A percentile compares a stretch with the other conserved stretches of the same genome.
Evolutionary conservation across 1,284 basidiomycete species (phyloP).

Genomic region (Naganishia cerealis): DNA sequence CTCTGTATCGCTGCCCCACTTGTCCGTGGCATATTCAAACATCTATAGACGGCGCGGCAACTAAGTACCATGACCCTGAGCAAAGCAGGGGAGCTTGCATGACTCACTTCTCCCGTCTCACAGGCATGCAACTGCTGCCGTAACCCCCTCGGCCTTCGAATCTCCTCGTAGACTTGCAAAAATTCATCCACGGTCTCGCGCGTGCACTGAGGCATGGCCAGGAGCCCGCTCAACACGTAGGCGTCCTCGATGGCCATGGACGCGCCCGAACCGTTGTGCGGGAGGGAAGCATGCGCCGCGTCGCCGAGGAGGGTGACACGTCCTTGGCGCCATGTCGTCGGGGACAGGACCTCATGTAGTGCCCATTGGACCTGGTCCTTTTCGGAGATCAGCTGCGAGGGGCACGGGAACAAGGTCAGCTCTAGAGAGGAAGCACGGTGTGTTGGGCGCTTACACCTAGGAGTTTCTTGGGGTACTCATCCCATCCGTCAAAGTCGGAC

Average conservation of each 20-base stretch:
- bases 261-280: slow-evolving; percentile 42
- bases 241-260: slow-evolving; percentile 47
- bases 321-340: slow-evolving; percentile 58
- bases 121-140: slow-evolving; percentile 29
- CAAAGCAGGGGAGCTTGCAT: background rate
- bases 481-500: slow-evolving; percentile 59
- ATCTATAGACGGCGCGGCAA: slow-evolving; percentile 14
- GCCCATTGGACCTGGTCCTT: slow-evolving; percentile 63
- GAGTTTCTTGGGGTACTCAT: slow-evolving; percentile 57
- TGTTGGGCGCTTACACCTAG: slow-evolving; percentile 33
- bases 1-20: slow-evolving; percentile 24
- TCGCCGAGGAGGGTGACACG: slow-evolving; percentile 63
- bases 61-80: background rate
- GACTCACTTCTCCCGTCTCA: slow-evolving; percentile 34
- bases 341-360: slow-evolving; percentile 61
- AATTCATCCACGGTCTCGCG: slow-evolving; percentile 54
- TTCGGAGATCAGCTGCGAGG: slow-evolving; percentile 52
- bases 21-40: slow-evolving; percentile 31
- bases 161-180: slow-evolving; percentile 31
- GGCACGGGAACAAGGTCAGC: no score
- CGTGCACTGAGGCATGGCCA: slow-evolving; percentile 58
- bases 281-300: slow-evolving; percentile 61
- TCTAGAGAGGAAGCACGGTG: background rate
- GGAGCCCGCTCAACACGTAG: slow-evolving; percentile 58
- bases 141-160: slow-evolving; percentile 23